Evolutionary conservation across 805 yeast genomes (phyloP), one percentile per base, ranked within the genome.

Genomic region (Monosporozyma aquatica): DNA sequence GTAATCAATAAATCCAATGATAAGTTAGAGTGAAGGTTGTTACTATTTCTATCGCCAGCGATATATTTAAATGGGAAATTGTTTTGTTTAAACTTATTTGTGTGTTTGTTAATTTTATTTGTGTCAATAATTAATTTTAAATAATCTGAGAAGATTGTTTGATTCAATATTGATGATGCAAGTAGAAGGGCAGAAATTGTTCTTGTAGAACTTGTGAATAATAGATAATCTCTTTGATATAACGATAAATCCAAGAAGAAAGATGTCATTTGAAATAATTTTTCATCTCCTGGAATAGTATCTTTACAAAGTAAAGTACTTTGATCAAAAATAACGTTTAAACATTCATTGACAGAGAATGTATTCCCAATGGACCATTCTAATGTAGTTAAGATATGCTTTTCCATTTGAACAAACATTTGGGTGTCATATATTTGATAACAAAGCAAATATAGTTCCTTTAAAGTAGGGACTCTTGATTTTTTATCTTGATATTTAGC

Each of bases 401-500:
- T 67, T 62, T 83, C 94, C 89, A 82, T 83, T 60, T 82, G 87
- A 40, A 71, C 63, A 52, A 76, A 77, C 74, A 77, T 70, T 21
- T 70, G 67, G 47, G 69, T 75, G 45, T 75, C 76, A 56, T 79
- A 80, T 43, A 72, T 71, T 28, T 48, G 38, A 37, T 85, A 84
- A 64, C 95, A 84, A 49, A 84, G 67, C 50, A 71, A 75, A 44
- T 81, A 76, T 43, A 86, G 69, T 55, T 85, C 94, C 28, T 72
- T 67, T 38, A 83, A 70, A 47, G 84, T 74, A 27, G 95, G 95
- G 38, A 83, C 74, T 50, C 85, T 69, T n/a, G 78, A 70, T 60
- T 90, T 90, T 57, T 77, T 76, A 47, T 87, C 97, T 66, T 87
- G 95, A 61, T 84, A 86, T 64, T 87, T 87, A 11, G 95, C 87